Percentiles rank a stretch among this genome's conserved stretches.
phyloP scores from a whole-genome alignment of 2,329 filamentous ascomycete species.

The Tolypocladium cylindrosporum region DNA sequence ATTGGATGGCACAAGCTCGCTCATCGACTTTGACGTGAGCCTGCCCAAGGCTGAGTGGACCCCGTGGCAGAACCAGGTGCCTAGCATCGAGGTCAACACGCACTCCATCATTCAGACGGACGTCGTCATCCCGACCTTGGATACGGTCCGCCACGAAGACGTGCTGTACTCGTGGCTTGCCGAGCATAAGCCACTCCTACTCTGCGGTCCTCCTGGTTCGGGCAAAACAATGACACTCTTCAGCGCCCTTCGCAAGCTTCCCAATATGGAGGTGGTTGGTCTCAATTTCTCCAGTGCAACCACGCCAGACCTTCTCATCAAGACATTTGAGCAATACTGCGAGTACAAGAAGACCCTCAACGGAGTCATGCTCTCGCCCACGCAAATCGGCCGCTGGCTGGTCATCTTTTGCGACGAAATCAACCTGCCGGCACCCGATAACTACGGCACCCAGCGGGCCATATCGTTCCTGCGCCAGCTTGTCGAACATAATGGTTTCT shows the following conservation, averaged over 20 bases:
- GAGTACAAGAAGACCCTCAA: constrained; percentile 99
- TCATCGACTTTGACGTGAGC: constrained; percentile 92
- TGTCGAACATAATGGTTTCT: constrained; percentile 98
- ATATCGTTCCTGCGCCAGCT: constrained; percentile 96
- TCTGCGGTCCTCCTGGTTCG: constrained; percentile 95
- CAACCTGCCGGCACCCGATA: constrained; percentile 94
- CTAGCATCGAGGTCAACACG: constrained; percentile 91
- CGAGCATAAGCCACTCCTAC: constrained; percentile 91
- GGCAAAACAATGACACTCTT: constrained; percentile 99
- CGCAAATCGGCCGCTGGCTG: constrained; percentile 93
- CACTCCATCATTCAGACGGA: constrained; percentile 97
- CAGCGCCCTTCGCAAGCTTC: constrained; percentile 89
- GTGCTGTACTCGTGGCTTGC: constrained; percentile 99
- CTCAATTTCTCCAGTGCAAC: constrained; percentile 99
- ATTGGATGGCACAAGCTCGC: constrained; percentile 65
- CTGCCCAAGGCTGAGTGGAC: constrained; percentile 84
- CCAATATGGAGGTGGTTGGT: constrained; percentile 97
- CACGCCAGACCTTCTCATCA: constrained; percentile 93
- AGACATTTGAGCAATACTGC: constrained; percentile 99
- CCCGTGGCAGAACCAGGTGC: constrained; percentile 90
- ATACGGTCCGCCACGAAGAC: constrained; percentile 95
- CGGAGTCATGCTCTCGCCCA: constrained; percentile 89
- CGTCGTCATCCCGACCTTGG: constrained; percentile 93
- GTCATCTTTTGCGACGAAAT: constrained; percentile 99
- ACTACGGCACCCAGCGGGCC: constrained; percentile 92